Base-by-base conservation (phyloP, 2,329 filamentous ascomycete genomes). In the Metarhizium brunneum region DNA sequence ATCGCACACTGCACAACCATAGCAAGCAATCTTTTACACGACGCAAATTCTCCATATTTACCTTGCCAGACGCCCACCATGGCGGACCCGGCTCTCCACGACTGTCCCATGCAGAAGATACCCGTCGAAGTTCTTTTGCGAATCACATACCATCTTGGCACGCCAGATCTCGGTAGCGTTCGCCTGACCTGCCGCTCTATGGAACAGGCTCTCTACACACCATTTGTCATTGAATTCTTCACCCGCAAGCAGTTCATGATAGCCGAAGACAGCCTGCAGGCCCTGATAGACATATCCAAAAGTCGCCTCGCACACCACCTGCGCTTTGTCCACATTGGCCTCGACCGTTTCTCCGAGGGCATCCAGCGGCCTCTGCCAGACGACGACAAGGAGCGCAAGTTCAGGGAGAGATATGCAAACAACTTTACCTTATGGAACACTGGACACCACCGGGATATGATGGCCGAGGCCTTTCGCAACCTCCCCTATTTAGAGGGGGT, bases 161-260 rank as follows among this genome's bases (percentile, higher is more conserved):
- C 84, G 0, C 54, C 67, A 0, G 83, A 86, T 7, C 75, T 86
- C 18, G 73, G 77, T 56, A 65, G 68, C 13, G 64, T 87, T 7
- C 82, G 85, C 6, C 68, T 76, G 16, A 74, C 75, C 2, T 85
- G 82, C 70, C 81, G 76, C 55, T 65, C 71, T 18, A 64, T 84
- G 13, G 83, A 87, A 63, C 68, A 68, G 20, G 69, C 72, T 2
- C 70, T 86, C 13, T 81, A 81, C 66, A 71, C 75, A 51, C 72
- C 72, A 38, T 87, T 87, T 61, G 73, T 77, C 32, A 71, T 71
- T 29, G 83, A 86, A 59, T 88, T 85, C 72, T 88, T 88, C 68
- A 73, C 71, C 52, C 83, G 82, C 65, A 81, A 79, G 62, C 83
- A 87, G 63, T 88, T 87, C 68, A 84, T 85, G 79, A 63, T 86